These are phyloP conservation scores for Aspergillus texensis DNA, from an alignment of 2,329 filamentous ascomycete species.

Conservation along the genomic window DNA sequence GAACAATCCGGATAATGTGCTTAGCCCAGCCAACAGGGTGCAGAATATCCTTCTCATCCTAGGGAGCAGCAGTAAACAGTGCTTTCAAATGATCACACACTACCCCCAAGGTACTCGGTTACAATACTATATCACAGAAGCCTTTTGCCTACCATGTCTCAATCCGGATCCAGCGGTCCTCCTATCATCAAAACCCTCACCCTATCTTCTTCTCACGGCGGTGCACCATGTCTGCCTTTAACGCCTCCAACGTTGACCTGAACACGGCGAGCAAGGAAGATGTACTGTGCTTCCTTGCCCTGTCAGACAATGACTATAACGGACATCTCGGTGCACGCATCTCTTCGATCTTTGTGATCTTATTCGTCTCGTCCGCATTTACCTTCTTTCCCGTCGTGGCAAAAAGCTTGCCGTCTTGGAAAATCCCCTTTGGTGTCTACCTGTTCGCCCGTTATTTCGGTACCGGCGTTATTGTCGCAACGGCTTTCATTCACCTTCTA, in stretches of 20 bases:
- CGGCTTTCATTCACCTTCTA: slow-evolving; percentile 52
- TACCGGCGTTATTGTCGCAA: slow-evolving; percentile 51
- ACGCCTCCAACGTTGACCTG: slow-evolving; percentile 50
- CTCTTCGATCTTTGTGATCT: slow-evolving; percentile 50
- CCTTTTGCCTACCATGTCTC: not conserved
- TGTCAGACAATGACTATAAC: slow-evolving; percentile 56
- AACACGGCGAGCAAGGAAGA: slow-evolving; percentile 44
- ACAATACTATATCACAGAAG: not conserved
- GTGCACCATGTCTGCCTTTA: slow-evolving; percentile 26
- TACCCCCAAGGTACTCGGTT: not conserved
- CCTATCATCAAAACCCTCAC: not conserved
- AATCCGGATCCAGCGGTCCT: not conserved
- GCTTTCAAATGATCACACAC: not conserved
- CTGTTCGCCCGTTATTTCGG: slow-evolving; percentile 53
- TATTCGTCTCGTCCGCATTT: slow-evolving; percentile 42
- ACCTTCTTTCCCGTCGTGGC: slow-evolving; percentile 53
- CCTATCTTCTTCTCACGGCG: not conserved
- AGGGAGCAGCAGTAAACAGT: not conserved
- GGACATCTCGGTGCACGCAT: slow-evolving; percentile 50
- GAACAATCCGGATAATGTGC: not conserved
- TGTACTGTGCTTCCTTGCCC: slow-evolving; percentile 55
- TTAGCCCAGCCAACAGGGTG: not conserved
- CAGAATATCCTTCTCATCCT: not conserved
- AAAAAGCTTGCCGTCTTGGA: slow-evolving; percentile 40
- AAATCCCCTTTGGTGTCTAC: slow-evolving; percentile 48